Percentiles rank a stretch among this genome's conserved stretches.
These are phyloP conservation scores for Tarenaya hassleriana DNA, from an alignment of 345 rosid genomes.

Conservation along the genomic window DNA sequence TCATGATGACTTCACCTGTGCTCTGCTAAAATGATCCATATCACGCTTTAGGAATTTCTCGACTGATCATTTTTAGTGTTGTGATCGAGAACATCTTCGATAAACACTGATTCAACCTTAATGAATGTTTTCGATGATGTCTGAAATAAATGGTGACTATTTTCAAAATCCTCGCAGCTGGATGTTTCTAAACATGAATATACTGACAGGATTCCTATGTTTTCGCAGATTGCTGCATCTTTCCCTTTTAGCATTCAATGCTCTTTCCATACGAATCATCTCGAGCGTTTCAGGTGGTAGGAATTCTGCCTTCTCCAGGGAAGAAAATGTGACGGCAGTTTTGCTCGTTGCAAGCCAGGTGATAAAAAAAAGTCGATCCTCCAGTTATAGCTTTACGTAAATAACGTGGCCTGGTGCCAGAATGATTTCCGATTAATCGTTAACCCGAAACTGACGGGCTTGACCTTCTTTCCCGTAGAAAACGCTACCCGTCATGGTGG, in stretches of 20 bases:
- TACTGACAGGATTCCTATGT: constrained; percentile 17
- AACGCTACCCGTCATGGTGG: constrained; percentile 82
- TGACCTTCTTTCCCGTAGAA: constrained; percentile 34
- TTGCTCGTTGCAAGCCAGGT: constrained; percentile 86
- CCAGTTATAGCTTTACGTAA: too few relatives aligned
- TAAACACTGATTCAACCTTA: too few relatives aligned
- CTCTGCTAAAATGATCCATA: too few relatives aligned
- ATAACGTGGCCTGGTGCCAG: neutral
- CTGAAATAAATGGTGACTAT: too few relatives aligned
- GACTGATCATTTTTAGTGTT: too few relatives aligned
- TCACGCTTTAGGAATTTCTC: too few relatives aligned
- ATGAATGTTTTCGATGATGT: too few relatives aligned
- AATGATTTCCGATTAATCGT: constrained; percentile 7
- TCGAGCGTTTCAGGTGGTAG: constrained; percentile 45
- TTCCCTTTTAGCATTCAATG: constrained; percentile 52
- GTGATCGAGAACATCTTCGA: too few relatives aligned
- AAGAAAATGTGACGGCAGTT: constrained; percentile 61
- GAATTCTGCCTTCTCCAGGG: constrained; percentile 43
- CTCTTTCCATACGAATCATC: constrained; percentile 43
- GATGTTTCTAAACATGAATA: neutral
- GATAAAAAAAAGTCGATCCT: neutral
- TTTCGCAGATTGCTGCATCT: constrained; percentile 62
- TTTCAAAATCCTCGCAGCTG: too few relatives aligned
- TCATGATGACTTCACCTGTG: neutral
- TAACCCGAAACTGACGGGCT: constrained; percentile 3